These are phyloP conservation scores for Tripterygium wilfordii DNA, from an alignment of 177 flowering plant species.

Conservation along the genomic window DNA sequence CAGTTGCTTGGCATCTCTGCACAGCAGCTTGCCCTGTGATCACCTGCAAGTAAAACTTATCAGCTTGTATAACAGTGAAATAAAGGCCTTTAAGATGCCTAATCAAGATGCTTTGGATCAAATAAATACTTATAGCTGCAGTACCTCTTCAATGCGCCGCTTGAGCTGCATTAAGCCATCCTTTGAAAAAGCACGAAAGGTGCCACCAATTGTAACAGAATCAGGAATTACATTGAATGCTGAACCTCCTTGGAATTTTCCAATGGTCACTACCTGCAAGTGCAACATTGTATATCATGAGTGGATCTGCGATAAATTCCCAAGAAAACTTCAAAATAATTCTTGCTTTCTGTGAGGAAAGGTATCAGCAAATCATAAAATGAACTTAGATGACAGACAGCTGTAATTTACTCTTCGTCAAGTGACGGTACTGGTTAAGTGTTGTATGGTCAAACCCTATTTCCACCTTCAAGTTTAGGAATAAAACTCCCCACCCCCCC, in stretches of 20 bases:
- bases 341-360: too few species aligned
- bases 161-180: conserved; percentile 43
- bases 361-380: too few species aligned
- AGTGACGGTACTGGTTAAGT: too few species aligned
- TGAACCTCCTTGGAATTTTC: conserved; percentile 68
- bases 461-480: too few species aligned
- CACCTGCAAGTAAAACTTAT: conserved; percentile 23
- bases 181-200: conserved; percentile 62
- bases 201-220: conserved; percentile 75
- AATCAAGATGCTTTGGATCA: too few species aligned
- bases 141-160: conserved; percentile 61
- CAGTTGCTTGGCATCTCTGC: conserved; percentile 61
- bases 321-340: too few species aligned
- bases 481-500: too few species aligned
- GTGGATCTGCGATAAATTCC: too few species aligned
- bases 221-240: conserved; percentile 82
- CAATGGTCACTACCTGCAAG: conserved; percentile 53
- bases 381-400: too few species aligned
- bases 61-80: neutral
- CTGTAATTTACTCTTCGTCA: too few species aligned
- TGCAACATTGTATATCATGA: neutral
- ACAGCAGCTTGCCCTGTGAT: conserved; percentile 61
- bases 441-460: too few species aligned
- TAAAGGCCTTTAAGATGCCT: too few species aligned
- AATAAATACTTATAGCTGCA: neutral